Evolutionary conservation across 108 stramenopile genomes (phyloP), one percentile per base, ranked within the genome.

Genomic region (Cyclotella cryptica): DNA sequence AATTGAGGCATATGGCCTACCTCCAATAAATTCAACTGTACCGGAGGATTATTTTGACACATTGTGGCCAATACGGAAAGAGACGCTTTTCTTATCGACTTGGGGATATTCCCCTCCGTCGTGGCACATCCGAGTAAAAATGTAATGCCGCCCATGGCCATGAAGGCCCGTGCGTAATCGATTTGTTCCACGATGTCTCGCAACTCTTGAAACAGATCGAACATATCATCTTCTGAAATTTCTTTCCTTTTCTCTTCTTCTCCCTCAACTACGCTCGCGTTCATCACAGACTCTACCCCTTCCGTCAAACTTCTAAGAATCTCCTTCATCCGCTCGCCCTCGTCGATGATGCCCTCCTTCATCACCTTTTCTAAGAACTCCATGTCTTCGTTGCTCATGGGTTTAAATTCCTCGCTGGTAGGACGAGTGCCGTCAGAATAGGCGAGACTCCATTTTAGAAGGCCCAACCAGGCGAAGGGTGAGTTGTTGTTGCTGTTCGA

Each of bases 111-210:
- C 21, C 61, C 57, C 14, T 49, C 57, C 3, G 55, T 42, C 40
- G 71, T 59, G 17, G 90, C 89, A 63, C 88, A 86, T 57, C 92
- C 92, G 39, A 96, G 55, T 52, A 96, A 73, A 53, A 92, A 96
- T 11, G 82, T 81, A 44, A 91, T 62, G 17, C 92, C 95, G 22
- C 92, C 88, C 79, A 96, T 79, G 27, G 88, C 72, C 60, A 76
- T 74, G 71, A 93, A 96, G 22, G 91, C 88, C 8, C 88, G 83
- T 9, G 95, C 95, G 67, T 86, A 96, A 70, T 96, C 95, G 57
- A 96, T 93, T 77, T 96, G 95, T 70, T 96, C 95, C 41, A 96
- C 95, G 74, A 96, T 91, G 69, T 96, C 95, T 41, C 91, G 87
- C 18, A 96, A 74, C 77, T 96, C 95, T 55, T 90, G 86, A 26